A percentile compares a stretch with the other conserved stretches of the same genome.
Evolutionary conservation across 805 yeast genomes (phyloP).

Genomic region (Candida verbasci): DNA sequence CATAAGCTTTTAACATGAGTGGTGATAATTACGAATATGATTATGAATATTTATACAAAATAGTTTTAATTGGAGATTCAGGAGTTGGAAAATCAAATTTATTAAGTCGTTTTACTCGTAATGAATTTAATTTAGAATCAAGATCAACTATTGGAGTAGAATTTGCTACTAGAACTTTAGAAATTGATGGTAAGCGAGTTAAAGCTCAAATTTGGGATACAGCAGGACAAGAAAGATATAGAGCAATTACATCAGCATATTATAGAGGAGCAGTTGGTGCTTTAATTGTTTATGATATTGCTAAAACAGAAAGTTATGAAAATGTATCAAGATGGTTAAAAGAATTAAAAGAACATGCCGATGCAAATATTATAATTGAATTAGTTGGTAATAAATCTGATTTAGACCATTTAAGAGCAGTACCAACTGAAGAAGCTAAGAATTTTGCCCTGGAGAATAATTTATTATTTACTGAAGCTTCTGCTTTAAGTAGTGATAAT

Average conservation of each 20-base stretch:
- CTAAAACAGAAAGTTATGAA: slow-evolving; percentile 84
- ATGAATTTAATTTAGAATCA: slow-evolving; percentile 91
- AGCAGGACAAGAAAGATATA: slow-evolving; percentile 97
- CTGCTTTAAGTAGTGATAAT: slow-evolving; percentile 90
- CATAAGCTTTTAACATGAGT: slow-evolving; percentile 22
- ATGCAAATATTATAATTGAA: slow-evolving; percentile 92
- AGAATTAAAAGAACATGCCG: slow-evolving; percentile 87
- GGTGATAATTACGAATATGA: slow-evolving; percentile 52
- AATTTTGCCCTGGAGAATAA: slow-evolving; percentile 91
- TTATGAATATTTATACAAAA: slow-evolving; percentile 91
- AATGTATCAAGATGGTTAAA: slow-evolving; percentile 85
- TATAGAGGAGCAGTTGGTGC: slow-evolving; percentile 99
- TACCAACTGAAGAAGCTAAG: slow-evolving; percentile 96
- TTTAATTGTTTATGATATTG: slow-evolving; percentile 88
- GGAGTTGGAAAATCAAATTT: slow-evolving; percentile 95
- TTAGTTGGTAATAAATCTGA: slow-evolving; percentile 91
- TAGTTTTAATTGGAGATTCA: no score
- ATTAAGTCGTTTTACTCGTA: slow-evolving; percentile 88
- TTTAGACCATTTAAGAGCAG: slow-evolving; percentile 88
- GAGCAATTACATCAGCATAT: slow-evolving; percentile 96
- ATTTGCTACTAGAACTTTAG: slow-evolving; percentile 93
- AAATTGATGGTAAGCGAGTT: slow-evolving; percentile 76
- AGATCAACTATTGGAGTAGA: slow-evolving; percentile 97
- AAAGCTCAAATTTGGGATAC: slow-evolving; percentile 98
- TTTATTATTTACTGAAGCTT: slow-evolving; percentile 90